Evolutionary conservation across 257 asterid genomes (phyloP), one percentile per base, ranked within the genome.

Genomic region (Striga asiatica): DNA sequence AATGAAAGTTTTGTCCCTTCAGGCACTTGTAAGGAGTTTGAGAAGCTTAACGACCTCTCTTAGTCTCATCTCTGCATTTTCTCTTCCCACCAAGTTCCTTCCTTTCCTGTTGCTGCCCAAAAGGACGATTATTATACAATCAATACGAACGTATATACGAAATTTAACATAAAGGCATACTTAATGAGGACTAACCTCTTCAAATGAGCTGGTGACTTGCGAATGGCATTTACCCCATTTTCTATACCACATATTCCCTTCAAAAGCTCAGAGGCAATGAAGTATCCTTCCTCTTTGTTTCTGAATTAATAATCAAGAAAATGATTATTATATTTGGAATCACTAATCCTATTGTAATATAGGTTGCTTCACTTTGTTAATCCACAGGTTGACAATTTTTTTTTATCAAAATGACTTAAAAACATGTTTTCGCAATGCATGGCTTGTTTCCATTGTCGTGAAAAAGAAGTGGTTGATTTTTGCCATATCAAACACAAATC

Each of bases 221-320:
- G 65, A 20, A 82, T 69, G 17, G 76, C 82, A 32, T 68, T 75
- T n/a, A 70, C 56, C 0, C 97, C 98, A 9, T 57, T 74, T 21
- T 56, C 52, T 25, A 56, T 56, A 14, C 12, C 38, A 56, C 91
- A 84, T 43, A 88, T 71, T 61, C 56, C 82, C 84, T 84, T 88
- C 74, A 92, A 50, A 58, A 92, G 73, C 59, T 81, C 89, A n/a
- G 83, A 73, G 28, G 97, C 95, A 56, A 88, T 81, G 74, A 82
- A 82, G 59, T 78, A 88, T 12, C 83, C 94, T 56, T 91, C 98
- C 66, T 87, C 98, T 71, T 88, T 92, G 77, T 92, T 92, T 59
- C 98, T 92, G 79, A 5, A 12, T 24, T 39, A 32, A 23, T 8
- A 49, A 48, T 1, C 19, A 8, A 19, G 0, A 11, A 48, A 46